Conservation (phyloP, 768 basidiomycete species). For the Leccinum disarticulatum region DNA sequence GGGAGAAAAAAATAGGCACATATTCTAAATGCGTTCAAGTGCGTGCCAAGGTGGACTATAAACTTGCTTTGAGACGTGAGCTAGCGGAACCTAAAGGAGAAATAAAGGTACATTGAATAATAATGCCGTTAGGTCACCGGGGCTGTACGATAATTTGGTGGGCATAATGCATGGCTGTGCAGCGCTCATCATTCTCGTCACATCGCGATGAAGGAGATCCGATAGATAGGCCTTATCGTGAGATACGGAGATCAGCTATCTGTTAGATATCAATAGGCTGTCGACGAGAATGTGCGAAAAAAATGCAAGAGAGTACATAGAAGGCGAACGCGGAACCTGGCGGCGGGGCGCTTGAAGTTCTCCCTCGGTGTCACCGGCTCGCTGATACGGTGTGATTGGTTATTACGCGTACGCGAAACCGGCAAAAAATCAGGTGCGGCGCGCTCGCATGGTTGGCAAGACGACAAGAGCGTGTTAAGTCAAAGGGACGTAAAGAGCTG, state of each 20-base stretch:
- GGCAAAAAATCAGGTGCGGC: not conserved
- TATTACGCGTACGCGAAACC: conserved; percentile 6
- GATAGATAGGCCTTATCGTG: not conserved
- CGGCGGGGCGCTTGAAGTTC: not conserved
- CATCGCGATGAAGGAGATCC: not conserved
- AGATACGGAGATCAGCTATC: not conserved
- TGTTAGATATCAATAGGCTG: not conserved
- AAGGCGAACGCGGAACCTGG: not conserved
- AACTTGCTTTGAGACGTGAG: not conserved
- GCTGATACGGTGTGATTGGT: not conserved
- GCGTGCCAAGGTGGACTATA: not conserved
- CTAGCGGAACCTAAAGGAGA: not conserved
- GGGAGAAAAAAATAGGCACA: not conserved
- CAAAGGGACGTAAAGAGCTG: not conserved
- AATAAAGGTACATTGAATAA: not conserved
- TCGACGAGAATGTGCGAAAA: not conserved
- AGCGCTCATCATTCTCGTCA: conserved; percentile 14
- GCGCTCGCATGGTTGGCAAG: not conserved
- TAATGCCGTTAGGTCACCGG: not conserved
- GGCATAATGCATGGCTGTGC: not conserved
- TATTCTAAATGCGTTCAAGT: not conserved
- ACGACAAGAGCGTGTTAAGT: not conserved
- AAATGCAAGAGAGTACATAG: not conserved
- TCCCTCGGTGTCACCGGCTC: conserved; percentile 1
- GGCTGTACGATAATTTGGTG: not conserved